Conservation (phyloP, 352 stramenopile species). For the Phytopythium montanum region DNA sequence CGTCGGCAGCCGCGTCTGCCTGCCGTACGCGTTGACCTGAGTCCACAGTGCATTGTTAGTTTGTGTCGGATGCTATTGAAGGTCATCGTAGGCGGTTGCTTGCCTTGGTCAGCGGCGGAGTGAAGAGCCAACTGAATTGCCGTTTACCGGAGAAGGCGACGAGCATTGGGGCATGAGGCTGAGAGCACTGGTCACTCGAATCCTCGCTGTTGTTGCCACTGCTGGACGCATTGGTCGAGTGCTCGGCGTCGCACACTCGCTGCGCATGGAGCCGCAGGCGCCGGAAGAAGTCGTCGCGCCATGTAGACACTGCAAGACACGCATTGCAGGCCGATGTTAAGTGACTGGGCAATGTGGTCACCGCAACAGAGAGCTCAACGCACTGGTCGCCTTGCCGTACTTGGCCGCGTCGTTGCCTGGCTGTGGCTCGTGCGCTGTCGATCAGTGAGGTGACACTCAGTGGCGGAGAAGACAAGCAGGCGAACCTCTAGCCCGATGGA, state of each 20-base stretch:
- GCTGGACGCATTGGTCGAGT: slow-evolving; percentile 4
- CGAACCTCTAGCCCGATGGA: slow-evolving; percentile 78
- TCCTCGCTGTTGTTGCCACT: background rate
- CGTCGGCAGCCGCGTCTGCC: slow-evolving; percentile 49
- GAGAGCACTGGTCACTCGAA: slow-evolving; percentile 19
- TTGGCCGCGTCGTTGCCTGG: slow-evolving; percentile 82
- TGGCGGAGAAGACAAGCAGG: background rate
- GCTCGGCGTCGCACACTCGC: slow-evolving; percentile 46
- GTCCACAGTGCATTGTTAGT: background rate
- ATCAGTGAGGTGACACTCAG: background rate
- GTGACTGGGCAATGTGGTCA: background rate
- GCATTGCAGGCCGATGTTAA: background rate
- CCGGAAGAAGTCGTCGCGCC: slow-evolving; percentile 56
- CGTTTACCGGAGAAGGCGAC: slow-evolving; percentile 86
- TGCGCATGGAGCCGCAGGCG: slow-evolving; percentile 50
- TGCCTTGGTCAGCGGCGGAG: slow-evolving; percentile 58
- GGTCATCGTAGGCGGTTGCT: background rate
- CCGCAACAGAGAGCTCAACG: background rate
- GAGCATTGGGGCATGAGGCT: slow-evolving; percentile 56
- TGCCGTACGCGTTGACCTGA: slow-evolving; percentile 53
- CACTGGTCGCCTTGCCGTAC: slow-evolving; percentile 72
- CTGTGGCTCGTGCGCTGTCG: slow-evolving; percentile 17
- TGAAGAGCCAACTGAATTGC: slow-evolving; percentile 84
- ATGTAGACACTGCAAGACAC: slow-evolving; percentile 42
- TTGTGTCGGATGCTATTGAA: background rate